phyloP scores from a whole-genome alignment of 2,329 filamentous ascomycete genomes.

The Neospermospora avenae region DNA sequence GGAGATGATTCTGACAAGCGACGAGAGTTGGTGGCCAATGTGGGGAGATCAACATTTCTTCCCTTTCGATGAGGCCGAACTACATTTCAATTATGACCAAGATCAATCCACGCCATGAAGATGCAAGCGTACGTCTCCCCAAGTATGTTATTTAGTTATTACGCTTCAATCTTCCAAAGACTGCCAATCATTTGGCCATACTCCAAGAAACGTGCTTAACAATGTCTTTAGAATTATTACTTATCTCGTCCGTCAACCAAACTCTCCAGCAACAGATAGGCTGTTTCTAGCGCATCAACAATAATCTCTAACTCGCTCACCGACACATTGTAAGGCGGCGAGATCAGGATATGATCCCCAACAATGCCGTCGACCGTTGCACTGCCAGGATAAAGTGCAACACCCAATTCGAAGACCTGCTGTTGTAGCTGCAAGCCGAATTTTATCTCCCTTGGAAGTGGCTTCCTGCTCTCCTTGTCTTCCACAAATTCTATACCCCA shows the following conservation, averaged over 20 bases:
- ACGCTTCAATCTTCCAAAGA: too few relatives aligned
- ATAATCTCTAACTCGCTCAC: not conserved
- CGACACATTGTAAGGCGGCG: slow-evolving; percentile 56
- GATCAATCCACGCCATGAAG: not conserved
- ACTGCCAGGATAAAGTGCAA: slow-evolving; percentile 52
- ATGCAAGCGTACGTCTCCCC: not conserved
- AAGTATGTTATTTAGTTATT: not conserved
- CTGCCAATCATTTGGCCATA: too few relatives aligned
- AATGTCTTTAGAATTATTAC: not conserved
- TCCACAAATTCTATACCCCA: slow-evolving; percentile 51
- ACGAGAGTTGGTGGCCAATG: not conserved
- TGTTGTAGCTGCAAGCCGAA: slow-evolving; percentile 48
- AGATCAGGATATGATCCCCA: slow-evolving; percentile 59
- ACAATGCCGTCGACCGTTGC: slow-evolving; percentile 51
- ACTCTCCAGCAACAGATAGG: not conserved
- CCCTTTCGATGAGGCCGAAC: not conserved
- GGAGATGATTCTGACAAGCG: not conserved
- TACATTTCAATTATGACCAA: not conserved
- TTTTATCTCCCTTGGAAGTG: slow-evolving; percentile 39
- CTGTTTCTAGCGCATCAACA: not conserved
- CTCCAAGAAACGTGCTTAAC: not conserved
- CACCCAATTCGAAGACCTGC: slow-evolving; percentile 31
- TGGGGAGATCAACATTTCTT: not conserved
- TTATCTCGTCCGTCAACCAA: not conserved
- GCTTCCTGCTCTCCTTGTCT: slow-evolving; percentile 44